Percentiles rank a stretch among this genome's conserved stretches.
Conservation (phyloP, 2,329 filamentous ascomycete genomes). For the Epichloe glyceriae region DNA sequence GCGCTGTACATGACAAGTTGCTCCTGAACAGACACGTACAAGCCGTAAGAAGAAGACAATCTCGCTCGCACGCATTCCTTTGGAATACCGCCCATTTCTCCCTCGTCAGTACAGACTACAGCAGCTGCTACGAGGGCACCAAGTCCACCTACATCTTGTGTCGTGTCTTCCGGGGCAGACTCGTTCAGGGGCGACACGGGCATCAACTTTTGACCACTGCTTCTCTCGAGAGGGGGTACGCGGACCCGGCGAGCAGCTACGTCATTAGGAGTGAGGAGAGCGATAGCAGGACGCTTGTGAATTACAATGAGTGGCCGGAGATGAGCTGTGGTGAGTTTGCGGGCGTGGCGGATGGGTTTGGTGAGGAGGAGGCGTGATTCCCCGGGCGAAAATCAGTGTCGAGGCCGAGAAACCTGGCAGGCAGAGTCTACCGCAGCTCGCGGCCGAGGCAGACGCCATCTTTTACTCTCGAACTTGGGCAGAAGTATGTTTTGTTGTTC, state of each 20-base stretch:
- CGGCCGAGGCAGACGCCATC: slow-evolving; percentile 52
- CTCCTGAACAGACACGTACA: too few species aligned
- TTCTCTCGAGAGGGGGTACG: slow-evolving; percentile 42
- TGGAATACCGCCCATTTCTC: not conserved
- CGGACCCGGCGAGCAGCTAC: slow-evolving; percentile 53
- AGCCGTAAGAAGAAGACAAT: too few species aligned
- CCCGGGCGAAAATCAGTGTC: slow-evolving; percentile 45
- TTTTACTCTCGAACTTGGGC: slow-evolving; percentile 64
- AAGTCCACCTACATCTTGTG: slow-evolving; percentile 30
- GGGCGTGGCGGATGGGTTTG: slow-evolving; percentile 25
- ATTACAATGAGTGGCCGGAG: slow-evolving; percentile 53
- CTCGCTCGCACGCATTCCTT: too few species aligned
- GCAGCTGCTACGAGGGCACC: slow-evolving; percentile 26
- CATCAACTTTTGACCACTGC: slow-evolving; percentile 40
- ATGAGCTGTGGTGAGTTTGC: slow-evolving; percentile 27
- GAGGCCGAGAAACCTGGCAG: slow-evolving; percentile 61
- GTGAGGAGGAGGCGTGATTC: too few species aligned
- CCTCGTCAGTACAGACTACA: slow-evolving; percentile 33
- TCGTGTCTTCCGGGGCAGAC: slow-evolving; percentile 38
- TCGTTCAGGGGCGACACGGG: slow-evolving; percentile 33
- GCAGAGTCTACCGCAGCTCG: slow-evolving; percentile 44
- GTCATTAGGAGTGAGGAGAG: slow-evolving; percentile 48
- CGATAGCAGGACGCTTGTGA: slow-evolving; percentile 57
- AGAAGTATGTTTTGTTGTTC: slow-evolving; percentile 32
- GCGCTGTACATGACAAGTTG: too few species aligned